phyloP scores from a whole-genome alignment of 768 basidiomycete species.

The Fibroporia radiculosa region DNA sequence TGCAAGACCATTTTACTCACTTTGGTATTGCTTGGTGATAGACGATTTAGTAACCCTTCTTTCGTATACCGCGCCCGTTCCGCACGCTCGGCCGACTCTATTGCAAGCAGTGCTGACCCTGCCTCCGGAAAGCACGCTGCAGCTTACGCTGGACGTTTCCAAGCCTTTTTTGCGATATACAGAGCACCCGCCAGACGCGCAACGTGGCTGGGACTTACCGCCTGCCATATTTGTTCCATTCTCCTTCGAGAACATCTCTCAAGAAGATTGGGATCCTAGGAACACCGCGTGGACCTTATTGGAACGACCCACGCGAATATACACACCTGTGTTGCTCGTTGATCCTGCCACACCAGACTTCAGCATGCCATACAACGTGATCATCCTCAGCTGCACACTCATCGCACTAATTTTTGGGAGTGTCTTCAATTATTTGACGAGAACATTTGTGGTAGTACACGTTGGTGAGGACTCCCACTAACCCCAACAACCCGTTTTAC shows the following conservation, averaged over 20 bases:
- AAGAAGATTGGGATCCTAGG: neutral
- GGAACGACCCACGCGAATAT: constrained; percentile 39
- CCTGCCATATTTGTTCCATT: constrained; percentile 68
- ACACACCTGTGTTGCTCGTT: constrained; percentile 75
- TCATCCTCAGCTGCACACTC: constrained; percentile 90
- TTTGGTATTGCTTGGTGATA: constrained; percentile 26
- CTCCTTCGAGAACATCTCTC: constrained; percentile 3
- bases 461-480: constrained; percentile 11
- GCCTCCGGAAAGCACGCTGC: constrained; percentile 59
- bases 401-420: constrained; percentile 92
- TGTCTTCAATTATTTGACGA: constrained; percentile 79
- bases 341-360: constrained; percentile 99
- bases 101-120: constrained; percentile 64
- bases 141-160: constrained; percentile 63
- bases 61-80: constrained; percentile 57
- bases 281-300: neutral
- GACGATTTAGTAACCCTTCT: constrained; percentile 60
- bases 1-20: neutral
- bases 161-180: constrained; percentile 90
- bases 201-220: constrained; percentile 90
- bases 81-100: constrained; percentile 69
- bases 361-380: constrained; percentile 99
- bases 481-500: neutral
- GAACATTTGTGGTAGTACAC: constrained; percentile 62
- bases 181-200: constrained; percentile 93